These are phyloP conservation scores for Blastobotrys apis DNA, from an alignment of 1,139 yeast genomes.

Conservation along the genomic window DNA sequence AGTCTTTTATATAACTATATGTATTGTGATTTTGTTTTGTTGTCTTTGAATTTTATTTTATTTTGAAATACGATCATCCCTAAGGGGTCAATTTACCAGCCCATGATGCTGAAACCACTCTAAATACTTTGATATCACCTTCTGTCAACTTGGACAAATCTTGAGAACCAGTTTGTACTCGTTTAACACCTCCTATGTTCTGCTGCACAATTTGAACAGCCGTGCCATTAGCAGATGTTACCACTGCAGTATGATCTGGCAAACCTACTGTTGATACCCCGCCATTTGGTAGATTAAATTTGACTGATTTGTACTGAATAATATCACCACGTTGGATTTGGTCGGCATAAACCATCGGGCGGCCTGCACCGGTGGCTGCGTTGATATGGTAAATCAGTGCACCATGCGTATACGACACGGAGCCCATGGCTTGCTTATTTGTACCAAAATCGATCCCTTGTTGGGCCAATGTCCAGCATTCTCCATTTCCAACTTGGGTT, in stretches of 20 bases:
- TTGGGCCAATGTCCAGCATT: constrained; percentile 74
- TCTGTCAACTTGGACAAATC: constrained; percentile 42
- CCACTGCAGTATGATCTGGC: constrained; percentile 68
- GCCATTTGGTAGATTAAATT: constrained; percentile 36
- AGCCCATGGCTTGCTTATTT: constrained; percentile 58
- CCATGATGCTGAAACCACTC: constrained; percentile 57
- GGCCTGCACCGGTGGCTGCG: constrained; percentile 29
- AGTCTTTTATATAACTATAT: constrained; percentile 6
- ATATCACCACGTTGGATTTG: constrained; percentile 45
- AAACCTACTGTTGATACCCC: constrained; percentile 40
- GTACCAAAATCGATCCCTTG: constrained; percentile 59
- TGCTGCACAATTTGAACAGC: constrained; percentile 52
- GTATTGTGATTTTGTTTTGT: constrained; percentile 1
- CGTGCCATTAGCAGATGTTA: constrained; percentile 37
- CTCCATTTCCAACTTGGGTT: constrained; percentile 61
- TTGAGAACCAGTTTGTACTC: constrained; percentile 47
- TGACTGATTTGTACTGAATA: constrained; percentile 44
- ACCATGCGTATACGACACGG: constrained; percentile 56
- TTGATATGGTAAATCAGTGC: constrained; percentile 45
- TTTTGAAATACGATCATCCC: too few species aligned
- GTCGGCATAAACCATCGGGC: constrained; percentile 26
- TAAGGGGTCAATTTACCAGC: constrained; percentile 42
- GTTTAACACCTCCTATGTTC: constrained; percentile 50
- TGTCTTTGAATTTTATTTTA: not conserved
- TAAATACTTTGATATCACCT: constrained; percentile 50